These are phyloP conservation scores for Powellomyces hirtus DNA, from an alignment of 192 early-diverging fungal species.

Conservation along the genomic window DNA sequence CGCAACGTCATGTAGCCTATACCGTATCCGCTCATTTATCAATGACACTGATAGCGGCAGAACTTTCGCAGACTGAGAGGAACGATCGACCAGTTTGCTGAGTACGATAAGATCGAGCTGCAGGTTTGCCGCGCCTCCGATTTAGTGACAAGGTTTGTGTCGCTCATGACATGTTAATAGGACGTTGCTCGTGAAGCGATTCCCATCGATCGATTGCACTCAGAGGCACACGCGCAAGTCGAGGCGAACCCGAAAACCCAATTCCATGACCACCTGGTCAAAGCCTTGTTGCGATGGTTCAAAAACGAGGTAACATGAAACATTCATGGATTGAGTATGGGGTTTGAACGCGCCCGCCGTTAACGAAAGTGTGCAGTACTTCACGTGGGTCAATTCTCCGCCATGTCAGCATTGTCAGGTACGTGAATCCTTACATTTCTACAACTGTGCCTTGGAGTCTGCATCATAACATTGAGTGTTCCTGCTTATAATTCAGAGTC, in stretches of 20 bases:
- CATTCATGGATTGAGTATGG: neutral
- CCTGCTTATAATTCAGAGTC: neutral
- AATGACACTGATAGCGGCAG: neutral
- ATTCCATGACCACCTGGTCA: constrained; percentile 33
- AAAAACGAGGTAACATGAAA: constrained; percentile 20
- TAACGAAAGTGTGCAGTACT: constrained; percentile 23
- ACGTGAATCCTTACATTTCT: too few species aligned
- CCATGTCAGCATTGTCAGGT: constrained; percentile 34
- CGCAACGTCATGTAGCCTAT: neutral
- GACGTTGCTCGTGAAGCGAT: constrained; percentile 33
- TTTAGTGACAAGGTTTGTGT: too few species aligned
- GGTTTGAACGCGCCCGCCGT: neutral
- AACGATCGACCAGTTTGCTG: neutral
- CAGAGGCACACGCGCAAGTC: constrained; percentile 17
- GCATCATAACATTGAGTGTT: too few species aligned
- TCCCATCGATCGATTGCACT: constrained; percentile 35
- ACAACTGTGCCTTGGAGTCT: too few species aligned
- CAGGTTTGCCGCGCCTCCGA: too few species aligned
- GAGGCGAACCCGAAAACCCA: neutral
- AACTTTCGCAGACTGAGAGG: neutral
- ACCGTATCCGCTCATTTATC: neutral
- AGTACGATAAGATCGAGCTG: neutral
- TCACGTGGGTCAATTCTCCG: constrained; percentile 41
- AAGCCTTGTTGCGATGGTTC: constrained; percentile 39
- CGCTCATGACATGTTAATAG: neutral